Conservation (phyloP, 306 rosid species). For the Cicer pinnatifidum region DNA sequence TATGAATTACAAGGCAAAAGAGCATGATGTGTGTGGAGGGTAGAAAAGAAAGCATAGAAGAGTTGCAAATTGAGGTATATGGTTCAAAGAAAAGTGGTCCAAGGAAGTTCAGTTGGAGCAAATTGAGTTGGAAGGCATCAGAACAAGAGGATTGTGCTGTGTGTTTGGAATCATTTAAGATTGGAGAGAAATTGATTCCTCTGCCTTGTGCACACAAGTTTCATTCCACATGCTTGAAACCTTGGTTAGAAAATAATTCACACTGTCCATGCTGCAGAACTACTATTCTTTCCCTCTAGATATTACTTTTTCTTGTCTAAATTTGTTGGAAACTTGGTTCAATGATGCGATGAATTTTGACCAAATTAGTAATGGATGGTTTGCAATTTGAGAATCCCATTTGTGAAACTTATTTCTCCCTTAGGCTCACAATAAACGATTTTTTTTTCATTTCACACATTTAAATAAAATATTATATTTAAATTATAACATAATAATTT, state of each 20-base stretch:
- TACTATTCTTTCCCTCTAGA: slow-evolving; percentile 37
- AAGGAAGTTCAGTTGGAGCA: slow-evolving; percentile 67
- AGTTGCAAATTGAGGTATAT: slow-evolving; percentile 51
- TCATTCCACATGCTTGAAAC: slow-evolving; percentile 73
- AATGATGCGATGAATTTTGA: slow-evolving; percentile 21
- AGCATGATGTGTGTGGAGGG: slow-evolving; percentile 40
- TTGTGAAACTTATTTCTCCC: too few relatives aligned
- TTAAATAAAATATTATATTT: too few relatives aligned
- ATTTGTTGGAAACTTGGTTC: slow-evolving; percentile 13
- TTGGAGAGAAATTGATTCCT: slow-evolving; percentile 58
- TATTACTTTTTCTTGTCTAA: not conserved
- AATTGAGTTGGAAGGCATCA: slow-evolving; percentile 62
- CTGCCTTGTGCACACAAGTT: slow-evolving; percentile 84
- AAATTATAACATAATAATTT: too few relatives aligned
- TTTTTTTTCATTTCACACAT: too few relatives aligned
- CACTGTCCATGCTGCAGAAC: slow-evolving; percentile 91
- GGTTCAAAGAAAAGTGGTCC: slow-evolving; percentile 58
- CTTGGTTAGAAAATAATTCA: slow-evolving; percentile 74
- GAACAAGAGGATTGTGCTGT: slow-evolving; percentile 76
- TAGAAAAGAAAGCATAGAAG: slow-evolving; percentile 36
- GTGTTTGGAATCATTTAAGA: slow-evolving; percentile 66
- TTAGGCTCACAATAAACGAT: too few relatives aligned
- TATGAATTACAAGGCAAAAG: slow-evolving; percentile 29
- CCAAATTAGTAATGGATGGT: not conserved
- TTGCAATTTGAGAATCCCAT: too few relatives aligned